These are phyloP conservation scores for Globisporangium carolinianum DNA, from an alignment of 352 stramenopile genomes.

Conservation along the genomic window DNA sequence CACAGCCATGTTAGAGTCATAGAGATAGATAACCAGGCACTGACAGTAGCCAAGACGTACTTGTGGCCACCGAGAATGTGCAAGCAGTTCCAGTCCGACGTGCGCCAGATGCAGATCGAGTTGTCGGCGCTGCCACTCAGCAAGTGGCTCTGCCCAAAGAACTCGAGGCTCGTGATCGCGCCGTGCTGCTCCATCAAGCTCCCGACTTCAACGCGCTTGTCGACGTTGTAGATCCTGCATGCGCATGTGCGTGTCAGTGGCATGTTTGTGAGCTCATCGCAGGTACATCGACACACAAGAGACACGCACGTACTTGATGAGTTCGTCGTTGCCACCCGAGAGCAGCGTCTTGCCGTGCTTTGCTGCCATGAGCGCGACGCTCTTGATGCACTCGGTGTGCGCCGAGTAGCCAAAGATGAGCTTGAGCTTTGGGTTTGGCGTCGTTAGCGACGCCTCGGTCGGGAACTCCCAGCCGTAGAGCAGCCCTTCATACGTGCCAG, in stretches of 20 bases:
- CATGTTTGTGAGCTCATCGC: not conserved
- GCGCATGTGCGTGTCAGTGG: not conserved
- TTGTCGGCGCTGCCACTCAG: constrained; percentile 85
- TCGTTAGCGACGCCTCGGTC: constrained; percentile 16
- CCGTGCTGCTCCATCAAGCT: constrained; percentile 84
- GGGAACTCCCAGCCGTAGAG: constrained; percentile 80
- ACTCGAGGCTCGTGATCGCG: constrained; percentile 81
- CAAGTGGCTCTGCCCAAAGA: constrained; percentile 82
- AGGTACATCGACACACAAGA: not conserved
- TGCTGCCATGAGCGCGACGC: constrained; percentile 69
- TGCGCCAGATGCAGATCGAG: constrained; percentile 88
- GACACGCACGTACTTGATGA: constrained; percentile 62
- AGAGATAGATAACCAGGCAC: not conserved
- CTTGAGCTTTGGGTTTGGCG: constrained; percentile 54
- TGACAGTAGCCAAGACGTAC: constrained; percentile 15
- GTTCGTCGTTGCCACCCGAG: constrained; percentile 78
- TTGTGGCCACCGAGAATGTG: constrained; percentile 88
- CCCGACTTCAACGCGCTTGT: constrained; percentile 83
- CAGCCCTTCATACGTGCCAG: constrained; percentile 81
- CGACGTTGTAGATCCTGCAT: constrained; percentile 81
- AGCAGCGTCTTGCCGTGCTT: constrained; percentile 80
- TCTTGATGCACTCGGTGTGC: constrained; percentile 84
- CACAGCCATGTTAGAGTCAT: too few species aligned
- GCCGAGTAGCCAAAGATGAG: constrained; percentile 81
- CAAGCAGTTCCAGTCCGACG: constrained; percentile 85